phyloP scores from a whole-genome alignment of 495 filamentous ascomycete genomes.

The Tuber melanosporum region DNA sequence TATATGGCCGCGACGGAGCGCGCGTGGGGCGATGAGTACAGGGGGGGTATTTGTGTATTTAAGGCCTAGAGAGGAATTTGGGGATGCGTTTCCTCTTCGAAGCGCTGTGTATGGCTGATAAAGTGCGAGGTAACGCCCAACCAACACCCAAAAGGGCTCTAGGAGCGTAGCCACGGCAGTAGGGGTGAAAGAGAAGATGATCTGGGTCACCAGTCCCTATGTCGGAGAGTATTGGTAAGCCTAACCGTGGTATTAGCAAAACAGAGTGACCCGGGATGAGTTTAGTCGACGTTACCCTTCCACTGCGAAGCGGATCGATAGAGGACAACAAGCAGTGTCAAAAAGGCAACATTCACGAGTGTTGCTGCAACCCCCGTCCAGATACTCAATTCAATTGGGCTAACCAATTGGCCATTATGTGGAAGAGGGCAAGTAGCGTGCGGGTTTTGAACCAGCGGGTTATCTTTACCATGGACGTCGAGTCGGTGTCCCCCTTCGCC shows the following conservation, averaged over 20 bases:
- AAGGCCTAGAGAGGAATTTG: slow-evolving; percentile 40
- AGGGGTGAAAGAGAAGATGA: slow-evolving; percentile 48
- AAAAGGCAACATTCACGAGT: not conserved
- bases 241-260: slow-evolving; percentile 29
- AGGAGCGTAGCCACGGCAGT: slow-evolving; percentile 46
- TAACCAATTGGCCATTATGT: not conserved
- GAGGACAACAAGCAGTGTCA: slow-evolving; percentile 13
- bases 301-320: slow-evolving; percentile 11
- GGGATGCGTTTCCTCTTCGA: slow-evolving; percentile 32
- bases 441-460: not conserved
- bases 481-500: slow-evolving; percentile 14
- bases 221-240: slow-evolving; percentile 43
- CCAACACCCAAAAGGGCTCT: slow-evolving; percentile 48
- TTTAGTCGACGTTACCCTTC: slow-evolving; percentile 8
- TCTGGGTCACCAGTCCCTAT: slow-evolving; percentile 43
- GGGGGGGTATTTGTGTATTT: slow-evolving; percentile 48
- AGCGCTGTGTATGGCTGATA: slow-evolving; percentile 48
- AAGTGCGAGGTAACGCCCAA: slow-evolving; percentile 47
- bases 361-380: slow-evolving; percentile 7
- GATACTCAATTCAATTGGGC: slow-evolving; percentile 9
- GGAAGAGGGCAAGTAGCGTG: not conserved
- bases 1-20: slow-evolving; percentile 43
- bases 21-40: slow-evolving; percentile 44
- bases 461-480: not conserved
- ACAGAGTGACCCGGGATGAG: not conserved